phyloP scores from a whole-genome alignment of 192 early-diverging fungal genomes.

The Mortierella antarctica region DNA sequence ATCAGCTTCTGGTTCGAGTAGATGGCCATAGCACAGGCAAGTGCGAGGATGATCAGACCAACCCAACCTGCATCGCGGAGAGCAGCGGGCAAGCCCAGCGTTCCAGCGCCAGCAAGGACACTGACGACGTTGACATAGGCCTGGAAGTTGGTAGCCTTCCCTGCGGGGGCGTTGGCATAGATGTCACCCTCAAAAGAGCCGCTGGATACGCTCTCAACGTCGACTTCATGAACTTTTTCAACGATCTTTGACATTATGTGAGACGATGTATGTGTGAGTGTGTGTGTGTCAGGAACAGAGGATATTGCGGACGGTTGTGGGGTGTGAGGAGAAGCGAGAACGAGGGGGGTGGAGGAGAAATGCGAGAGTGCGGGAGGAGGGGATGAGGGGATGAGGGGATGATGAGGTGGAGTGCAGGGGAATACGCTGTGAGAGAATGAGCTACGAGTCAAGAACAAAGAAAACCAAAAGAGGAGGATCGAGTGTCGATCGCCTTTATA shows the following conservation, averaged over 20 bases:
- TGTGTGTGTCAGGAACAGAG: not conserved
- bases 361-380: too few species aligned
- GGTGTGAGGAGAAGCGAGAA: too few species aligned
- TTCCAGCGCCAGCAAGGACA: slow-evolving; percentile 73
- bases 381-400: too few species aligned
- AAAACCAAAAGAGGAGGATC: too few species aligned
- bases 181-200: slow-evolving; percentile 21
- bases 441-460: too few species aligned
- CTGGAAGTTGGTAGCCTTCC: slow-evolving; percentile 47
- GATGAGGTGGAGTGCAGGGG: too few species aligned
- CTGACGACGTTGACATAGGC: slow-evolving; percentile 56
- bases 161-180: slow-evolving; percentile 38
- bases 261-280: not conserved
- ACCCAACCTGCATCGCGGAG: slow-evolving; percentile 82
- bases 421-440: too few species aligned
- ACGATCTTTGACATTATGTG: slow-evolving; percentile 13
- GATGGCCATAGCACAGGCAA: slow-evolving; percentile 74
- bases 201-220: slow-evolving; percentile 44
- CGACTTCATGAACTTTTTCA: slow-evolving; percentile 38
- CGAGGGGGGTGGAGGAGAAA: too few species aligned
- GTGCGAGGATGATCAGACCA: slow-evolving; percentile 71
- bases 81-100: slow-evolving; percentile 68
- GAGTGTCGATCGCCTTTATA: too few species aligned
- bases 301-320: too few species aligned
- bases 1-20: slow-evolving; percentile 83